Base-by-base conservation (phyloP, 805 yeast genomes). In the Crinitomyces ghanaensis region DNA sequence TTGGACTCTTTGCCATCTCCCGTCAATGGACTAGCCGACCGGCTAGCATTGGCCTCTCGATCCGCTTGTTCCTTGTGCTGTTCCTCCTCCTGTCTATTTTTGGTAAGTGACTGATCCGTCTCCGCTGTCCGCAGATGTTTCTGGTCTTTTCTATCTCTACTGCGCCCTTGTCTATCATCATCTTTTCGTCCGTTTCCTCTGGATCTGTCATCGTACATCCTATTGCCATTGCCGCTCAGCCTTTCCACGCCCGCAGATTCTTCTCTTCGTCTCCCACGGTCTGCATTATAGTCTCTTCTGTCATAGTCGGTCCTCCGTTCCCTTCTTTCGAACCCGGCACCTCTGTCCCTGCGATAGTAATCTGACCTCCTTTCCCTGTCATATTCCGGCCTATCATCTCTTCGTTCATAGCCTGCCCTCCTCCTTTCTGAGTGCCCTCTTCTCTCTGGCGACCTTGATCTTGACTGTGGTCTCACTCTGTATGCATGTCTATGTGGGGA, bases 101-200 rank as follows among this genome's bases (percentile, higher is more conserved):
- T 20, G 9, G 23, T 8, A 8, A 8, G 11, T 11, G 23, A 11
- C 23, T 11, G 11, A 20, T 26, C 18, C 28, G 9, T 26, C 28
- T 12, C 14, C 14, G 28, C 9, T 12, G 18, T 26, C 28, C 9
- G 9, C 18, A 8, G 14, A n/a, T 26, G 14, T 8, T 12, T 26
- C 18, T 26, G 28, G 18, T 15, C 14, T 26, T 9, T 8, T 26
- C 28, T 26, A 26, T 12, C 17, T 8, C 19, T 13, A 8, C 36
- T 30, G 3, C 22, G 15, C 12, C 25, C 22, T 9, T 27, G 26
- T 7, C 23, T 27, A 5, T 33, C 37, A 17, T 16, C 13, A 13
- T 23, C 15, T 17, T 13, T 12, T 11, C 36, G 14, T 16, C 20
- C 16, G n/a, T 35, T 21, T 26, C 12, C 16, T 9, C 34, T 31